Evolutionary conservation across 345 rosid genomes (phyloP).

Genomic region (Gossypium mustelinum): DNA sequence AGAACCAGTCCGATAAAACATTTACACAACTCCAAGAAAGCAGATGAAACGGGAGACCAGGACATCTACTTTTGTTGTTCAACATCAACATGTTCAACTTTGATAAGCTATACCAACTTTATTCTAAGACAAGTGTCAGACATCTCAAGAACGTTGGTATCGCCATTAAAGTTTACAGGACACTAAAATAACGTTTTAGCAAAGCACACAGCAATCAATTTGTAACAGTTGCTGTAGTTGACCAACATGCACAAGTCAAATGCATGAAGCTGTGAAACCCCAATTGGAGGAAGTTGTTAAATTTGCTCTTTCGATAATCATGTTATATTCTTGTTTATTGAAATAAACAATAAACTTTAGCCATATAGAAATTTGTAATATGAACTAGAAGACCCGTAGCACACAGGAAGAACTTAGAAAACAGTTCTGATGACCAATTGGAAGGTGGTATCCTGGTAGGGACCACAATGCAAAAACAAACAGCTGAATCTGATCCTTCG

Average conservation of each 20-base stretch:
- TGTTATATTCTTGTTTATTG: slow-evolving; percentile 10
- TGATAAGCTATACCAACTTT: neutral
- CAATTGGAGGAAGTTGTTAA: neutral
- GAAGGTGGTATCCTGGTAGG: neutral
- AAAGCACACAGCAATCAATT: slow-evolving; percentile 1
- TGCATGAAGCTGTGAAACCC: neutral
- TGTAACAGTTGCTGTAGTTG: neutral
- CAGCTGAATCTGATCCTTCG: neutral
- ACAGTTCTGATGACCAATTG: neutral
- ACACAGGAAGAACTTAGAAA: neutral
- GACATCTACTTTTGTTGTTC: neutral
- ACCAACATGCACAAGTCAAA: slow-evolving; percentile 5
- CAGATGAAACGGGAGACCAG: neutral
- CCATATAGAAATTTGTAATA: neutral
- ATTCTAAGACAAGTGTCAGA: neutral
- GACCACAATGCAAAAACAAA: slow-evolving; percentile 4
- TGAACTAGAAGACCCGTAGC: slow-evolving; percentile 8
- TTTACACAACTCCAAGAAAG: neutral
- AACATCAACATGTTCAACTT: neutral
- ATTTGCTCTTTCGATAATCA: slow-evolving; percentile 1
- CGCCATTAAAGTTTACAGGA: neutral
- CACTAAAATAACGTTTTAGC: neutral
- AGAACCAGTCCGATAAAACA: neutral
- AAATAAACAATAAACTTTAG: neutral
- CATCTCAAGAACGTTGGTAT: neutral